Percentiles rank a stretch among this genome's conserved stretches.
Evolutionary conservation across 805 yeast species (phyloP).

Genomic region (Cyberlindnera maclurae): DNA sequence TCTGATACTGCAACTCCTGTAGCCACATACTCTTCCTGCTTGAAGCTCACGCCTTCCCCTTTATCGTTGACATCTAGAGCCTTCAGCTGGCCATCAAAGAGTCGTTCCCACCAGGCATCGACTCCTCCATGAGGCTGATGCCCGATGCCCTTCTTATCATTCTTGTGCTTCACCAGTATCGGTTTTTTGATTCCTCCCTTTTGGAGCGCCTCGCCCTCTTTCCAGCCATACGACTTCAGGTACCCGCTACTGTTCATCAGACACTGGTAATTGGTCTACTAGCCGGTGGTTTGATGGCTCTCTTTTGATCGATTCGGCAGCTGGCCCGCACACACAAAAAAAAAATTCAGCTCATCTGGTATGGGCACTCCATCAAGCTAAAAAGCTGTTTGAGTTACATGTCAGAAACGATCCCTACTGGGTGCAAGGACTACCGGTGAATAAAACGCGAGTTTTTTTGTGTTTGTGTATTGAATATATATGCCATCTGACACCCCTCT

Average conservation of each 20-base stretch:
- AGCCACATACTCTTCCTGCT: conserved; percentile 44
- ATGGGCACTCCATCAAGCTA: conserved; percentile 2
- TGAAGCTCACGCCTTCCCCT: conserved; percentile 37
- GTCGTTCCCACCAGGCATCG: conserved; percentile 95
- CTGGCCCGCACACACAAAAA: not conserved
- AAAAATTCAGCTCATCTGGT: conserved; percentile 2
- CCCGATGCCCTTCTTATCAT: conserved; percentile 87
- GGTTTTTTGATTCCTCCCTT: conserved; percentile 81
- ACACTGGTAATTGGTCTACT: not conserved
- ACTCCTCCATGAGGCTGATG: conserved; percentile 48
- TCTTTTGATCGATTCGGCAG: too few relatives aligned
- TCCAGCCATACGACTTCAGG: conserved; percentile 81
- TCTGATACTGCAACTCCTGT: conserved; percentile 40
- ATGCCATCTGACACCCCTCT: conserved; percentile 27
- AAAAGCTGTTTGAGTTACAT: too few relatives aligned
- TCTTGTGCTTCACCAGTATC: conserved; percentile 81
- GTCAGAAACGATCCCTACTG: too few relatives aligned
- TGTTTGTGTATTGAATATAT: conserved; percentile 10
- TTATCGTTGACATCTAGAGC: conserved; percentile 51
- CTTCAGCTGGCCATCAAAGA: conserved; percentile 90
- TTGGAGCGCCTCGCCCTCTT: conserved; percentile 78
- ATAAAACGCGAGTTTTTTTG: too few relatives aligned
- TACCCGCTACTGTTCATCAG: conserved; percentile 72
- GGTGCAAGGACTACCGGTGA: too few relatives aligned
- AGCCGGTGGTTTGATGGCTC: not conserved